phyloP scores from a whole-genome alignment of 2,329 filamentous ascomycete species.

The Stagonosporopsis rhizophila region DNA sequence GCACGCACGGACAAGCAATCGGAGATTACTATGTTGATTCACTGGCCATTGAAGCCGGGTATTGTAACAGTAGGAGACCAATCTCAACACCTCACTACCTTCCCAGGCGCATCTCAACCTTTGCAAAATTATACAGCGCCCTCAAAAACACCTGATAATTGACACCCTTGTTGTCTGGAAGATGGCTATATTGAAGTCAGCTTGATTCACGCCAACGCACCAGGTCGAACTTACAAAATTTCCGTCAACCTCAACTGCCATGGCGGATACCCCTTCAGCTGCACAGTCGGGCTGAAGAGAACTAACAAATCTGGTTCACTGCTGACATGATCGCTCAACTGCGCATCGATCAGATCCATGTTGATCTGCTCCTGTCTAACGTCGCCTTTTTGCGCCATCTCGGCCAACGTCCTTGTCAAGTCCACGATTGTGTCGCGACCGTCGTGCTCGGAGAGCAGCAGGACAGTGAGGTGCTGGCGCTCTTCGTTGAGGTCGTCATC shows the following conservation, averaged over 20 bases:
- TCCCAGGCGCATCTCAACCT: constrained; percentile 87
- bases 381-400: constrained; percentile 93
- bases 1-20: not conserved
- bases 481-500: constrained; percentile 47
- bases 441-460: constrained; percentile 86
- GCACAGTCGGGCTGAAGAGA: constrained; percentile 82
- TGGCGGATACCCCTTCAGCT: constrained; percentile 89
- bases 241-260: constrained; percentile 96
- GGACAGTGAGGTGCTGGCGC: constrained; percentile 63
- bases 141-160: constrained; percentile 93
- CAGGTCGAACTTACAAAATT: constrained; percentile 71
- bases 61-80: constrained; percentile 20
- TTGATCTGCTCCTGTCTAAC: constrained; percentile 82
- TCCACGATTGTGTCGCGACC: constrained; percentile 94
- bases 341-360: constrained; percentile 84
- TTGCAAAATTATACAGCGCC: constrained; percentile 82
- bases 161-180: constrained; percentile 79
- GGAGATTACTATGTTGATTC: not conserved
- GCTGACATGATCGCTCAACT: constrained; percentile 80
- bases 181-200: constrained; percentile 43
- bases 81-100: constrained; percentile 48
- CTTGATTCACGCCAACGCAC: not conserved
- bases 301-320: constrained; percentile 89
- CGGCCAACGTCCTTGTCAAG: constrained; percentile 88
- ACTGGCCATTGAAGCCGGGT: constrained; percentile 21